Percentiles rank a stretch among this genome's conserved stretches.
Evolutionary conservation across 164 flowering plant genomes (phyloP).

Genomic region (Buxus sempervirens): DNA sequence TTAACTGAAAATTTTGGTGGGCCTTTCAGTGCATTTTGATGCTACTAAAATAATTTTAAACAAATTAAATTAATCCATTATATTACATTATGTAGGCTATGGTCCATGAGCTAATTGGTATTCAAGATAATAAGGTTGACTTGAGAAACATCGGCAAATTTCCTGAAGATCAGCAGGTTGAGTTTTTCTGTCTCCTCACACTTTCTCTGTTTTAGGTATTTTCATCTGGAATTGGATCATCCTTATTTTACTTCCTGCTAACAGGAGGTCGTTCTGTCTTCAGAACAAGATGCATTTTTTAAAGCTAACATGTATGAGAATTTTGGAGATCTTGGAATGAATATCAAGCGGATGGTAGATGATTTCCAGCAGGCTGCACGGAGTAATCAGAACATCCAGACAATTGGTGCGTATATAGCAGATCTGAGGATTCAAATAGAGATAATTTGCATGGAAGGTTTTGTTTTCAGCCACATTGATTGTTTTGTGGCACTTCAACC

Average conservation of each 20-base stretch:
- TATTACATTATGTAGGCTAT: conserved; percentile 64
- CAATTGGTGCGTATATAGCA: conserved; percentile 57
- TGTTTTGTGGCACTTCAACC: not conserved
- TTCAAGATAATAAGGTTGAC: conserved; percentile 89
- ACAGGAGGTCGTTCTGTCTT: conserved; percentile 91
- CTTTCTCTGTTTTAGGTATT: not conserved
- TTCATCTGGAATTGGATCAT: not conserved
- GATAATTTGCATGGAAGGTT: not conserved
- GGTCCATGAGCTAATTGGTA: conserved; percentile 93
- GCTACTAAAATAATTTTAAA: too few species aligned
- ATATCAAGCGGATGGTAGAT: conserved; percentile 92
- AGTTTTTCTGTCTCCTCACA: not conserved
- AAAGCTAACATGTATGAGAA: conserved; percentile 94
- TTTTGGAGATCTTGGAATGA: conserved; percentile 98
- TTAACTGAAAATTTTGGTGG: not conserved
- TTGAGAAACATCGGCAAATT: conserved; percentile 55
- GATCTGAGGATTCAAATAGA: not conserved
- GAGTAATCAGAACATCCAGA: conserved; percentile 94
- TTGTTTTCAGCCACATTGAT: not conserved
- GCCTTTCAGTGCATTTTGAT: not conserved
- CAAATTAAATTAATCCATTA: not conserved
- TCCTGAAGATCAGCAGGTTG: conserved; percentile 88
- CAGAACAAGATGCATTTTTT: conserved; percentile 91
- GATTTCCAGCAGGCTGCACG: conserved; percentile 91
- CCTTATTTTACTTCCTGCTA: conserved; percentile 9